phyloP scores from a whole-genome alignment of 2,329 filamentous ascomycete genomes.

The Monilinia aucupariae region DNA sequence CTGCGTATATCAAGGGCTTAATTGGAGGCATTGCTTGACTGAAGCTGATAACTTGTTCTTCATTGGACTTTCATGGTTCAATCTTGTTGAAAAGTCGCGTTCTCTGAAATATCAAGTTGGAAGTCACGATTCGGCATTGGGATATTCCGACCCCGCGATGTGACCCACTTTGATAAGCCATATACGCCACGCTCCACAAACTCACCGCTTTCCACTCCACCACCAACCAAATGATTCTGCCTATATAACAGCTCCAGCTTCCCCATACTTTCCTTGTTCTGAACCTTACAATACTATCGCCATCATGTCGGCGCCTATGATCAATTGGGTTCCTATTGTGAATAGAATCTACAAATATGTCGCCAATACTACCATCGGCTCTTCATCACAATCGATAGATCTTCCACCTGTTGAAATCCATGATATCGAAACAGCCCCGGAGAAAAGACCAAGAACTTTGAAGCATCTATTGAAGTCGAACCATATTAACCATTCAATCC shows the following conservation, averaged over 20 bases:
- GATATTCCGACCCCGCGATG: background rate
- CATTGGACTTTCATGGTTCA: background rate
- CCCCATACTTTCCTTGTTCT: constrained; percentile 6
- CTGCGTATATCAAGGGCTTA: constrained; percentile 49
- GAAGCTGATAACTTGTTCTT: background rate
- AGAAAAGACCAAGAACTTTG: constrained; percentile 74
- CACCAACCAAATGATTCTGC: constrained; percentile 1
- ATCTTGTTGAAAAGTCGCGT: background rate
- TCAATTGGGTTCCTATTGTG: constrained; percentile 42
- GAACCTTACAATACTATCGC: constrained; percentile 3
- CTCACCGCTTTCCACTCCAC: background rate
- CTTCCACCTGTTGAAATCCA: constrained; percentile 68
- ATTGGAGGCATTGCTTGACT: constrained; percentile 4
- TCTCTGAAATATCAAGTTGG: background rate
- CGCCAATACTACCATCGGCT: constrained; percentile 31
- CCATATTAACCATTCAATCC: constrained; percentile 80
- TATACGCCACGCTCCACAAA: background rate
- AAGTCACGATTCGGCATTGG: background rate
- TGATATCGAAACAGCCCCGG: constrained; percentile 71
- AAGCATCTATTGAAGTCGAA: constrained; percentile 90
- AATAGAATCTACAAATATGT: constrained; percentile 37
- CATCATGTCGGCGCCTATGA: constrained; percentile 38
- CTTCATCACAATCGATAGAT: constrained; percentile 41
- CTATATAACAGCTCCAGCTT: background rate
- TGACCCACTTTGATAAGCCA: background rate